Percentiles rank a stretch among this genome's conserved stretches.
phyloP scores from a whole-genome alignment of 2,329 filamentous ascomycete species.

The Pochonia chlamydosporia region DNA sequence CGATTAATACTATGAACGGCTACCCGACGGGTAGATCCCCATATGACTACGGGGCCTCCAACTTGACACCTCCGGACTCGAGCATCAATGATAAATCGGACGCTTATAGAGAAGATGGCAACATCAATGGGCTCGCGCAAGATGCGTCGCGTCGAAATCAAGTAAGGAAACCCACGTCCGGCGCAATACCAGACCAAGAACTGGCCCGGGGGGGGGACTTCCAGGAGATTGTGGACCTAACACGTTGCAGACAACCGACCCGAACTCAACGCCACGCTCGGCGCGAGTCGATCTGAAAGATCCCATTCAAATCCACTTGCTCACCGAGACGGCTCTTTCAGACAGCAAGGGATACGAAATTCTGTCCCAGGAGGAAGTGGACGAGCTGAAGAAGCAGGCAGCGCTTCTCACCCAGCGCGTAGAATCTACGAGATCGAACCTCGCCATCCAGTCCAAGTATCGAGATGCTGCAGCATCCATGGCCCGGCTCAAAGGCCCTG shows the following conservation, averaged over 20 bases:
- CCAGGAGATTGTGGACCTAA: not conserved
- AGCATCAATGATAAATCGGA: conserved; percentile 42
- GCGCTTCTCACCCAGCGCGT: conserved; percentile 68
- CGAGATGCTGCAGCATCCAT: conserved; percentile 88
- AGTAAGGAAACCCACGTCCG: conserved; percentile 37
- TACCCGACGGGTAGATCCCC: conserved; percentile 28
- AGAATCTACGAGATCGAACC: conserved; percentile 73
- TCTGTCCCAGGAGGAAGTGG: conserved; percentile 85
- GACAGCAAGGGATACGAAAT: conserved; percentile 85
- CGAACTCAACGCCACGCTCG: conserved; percentile 24
- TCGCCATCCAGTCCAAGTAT: conserved; percentile 88
- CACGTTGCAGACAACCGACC: not conserved
- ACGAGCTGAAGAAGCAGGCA: conserved; percentile 83
- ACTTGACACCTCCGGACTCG: conserved; percentile 26
- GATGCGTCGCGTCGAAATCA: conserved; percentile 50
- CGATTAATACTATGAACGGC: conserved; percentile 29
- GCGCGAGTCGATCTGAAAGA: conserved; percentile 58
- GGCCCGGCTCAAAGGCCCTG: conserved; percentile 62
- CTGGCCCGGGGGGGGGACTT: no score
- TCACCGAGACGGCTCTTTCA: conserved; percentile 87
- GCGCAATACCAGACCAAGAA: not conserved
- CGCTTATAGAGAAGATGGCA: conserved; percentile 52
- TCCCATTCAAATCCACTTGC: conserved; percentile 78
- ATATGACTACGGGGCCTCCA: conserved; percentile 28
- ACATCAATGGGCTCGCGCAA: conserved; percentile 17